phyloP scores from a whole-genome alignment of 2,329 filamentous ascomycete species.

The Aspergillus phoenicis region DNA sequence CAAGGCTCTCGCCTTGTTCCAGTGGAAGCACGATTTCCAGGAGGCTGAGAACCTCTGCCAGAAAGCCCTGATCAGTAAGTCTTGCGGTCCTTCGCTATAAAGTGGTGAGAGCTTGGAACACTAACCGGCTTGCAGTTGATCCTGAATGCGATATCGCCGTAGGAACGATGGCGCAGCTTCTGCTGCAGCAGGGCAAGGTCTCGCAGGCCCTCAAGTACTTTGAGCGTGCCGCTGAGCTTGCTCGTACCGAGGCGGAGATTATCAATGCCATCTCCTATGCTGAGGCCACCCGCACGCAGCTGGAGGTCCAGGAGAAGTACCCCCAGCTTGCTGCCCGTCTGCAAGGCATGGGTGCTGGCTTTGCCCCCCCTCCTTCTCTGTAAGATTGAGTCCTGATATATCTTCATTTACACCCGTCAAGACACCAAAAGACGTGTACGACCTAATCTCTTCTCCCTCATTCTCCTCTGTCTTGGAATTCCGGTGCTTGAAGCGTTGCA shows the following conservation, averaged over 20 bases:
- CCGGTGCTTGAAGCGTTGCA: slow-evolving; percentile 4
- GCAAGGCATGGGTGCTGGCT: slow-evolving; percentile 57
- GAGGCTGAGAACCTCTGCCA: slow-evolving; percentile 96
- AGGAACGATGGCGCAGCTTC: slow-evolving; percentile 95
- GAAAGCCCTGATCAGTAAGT: slow-evolving; percentile 93
- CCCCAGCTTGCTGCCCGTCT: slow-evolving; percentile 76
- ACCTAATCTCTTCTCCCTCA: slow-evolving; percentile 18
- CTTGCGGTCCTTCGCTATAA: not conserved
- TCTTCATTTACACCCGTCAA: slow-evolving; percentile 1
- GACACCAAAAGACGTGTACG: slow-evolving; percentile 1
- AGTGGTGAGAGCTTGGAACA: not conserved
- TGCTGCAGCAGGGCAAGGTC: slow-evolving; percentile 97
- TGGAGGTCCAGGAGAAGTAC: slow-evolving; percentile 88
- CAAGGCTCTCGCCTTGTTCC: slow-evolving; percentile 95
- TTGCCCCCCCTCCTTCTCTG: slow-evolving; percentile 39
- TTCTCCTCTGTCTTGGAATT: slow-evolving; percentile 17
- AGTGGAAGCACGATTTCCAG: slow-evolving; percentile 95
- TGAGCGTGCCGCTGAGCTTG: slow-evolving; percentile 91
- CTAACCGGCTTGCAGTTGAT: slow-evolving; percentile 67
- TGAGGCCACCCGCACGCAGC: slow-evolving; percentile 92
- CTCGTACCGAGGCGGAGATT: slow-evolving; percentile 91
- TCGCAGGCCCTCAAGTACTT: slow-evolving; percentile 95
- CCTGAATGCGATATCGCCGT: slow-evolving; percentile 98
- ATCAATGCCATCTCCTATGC: slow-evolving; percentile 96
- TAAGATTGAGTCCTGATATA: slow-evolving; percentile 25